Percentiles rank a stretch among this genome's conserved stretches.
Conservation (phyloP, 495 filamentous ascomycete species). For the Xylaria curta region DNA sequence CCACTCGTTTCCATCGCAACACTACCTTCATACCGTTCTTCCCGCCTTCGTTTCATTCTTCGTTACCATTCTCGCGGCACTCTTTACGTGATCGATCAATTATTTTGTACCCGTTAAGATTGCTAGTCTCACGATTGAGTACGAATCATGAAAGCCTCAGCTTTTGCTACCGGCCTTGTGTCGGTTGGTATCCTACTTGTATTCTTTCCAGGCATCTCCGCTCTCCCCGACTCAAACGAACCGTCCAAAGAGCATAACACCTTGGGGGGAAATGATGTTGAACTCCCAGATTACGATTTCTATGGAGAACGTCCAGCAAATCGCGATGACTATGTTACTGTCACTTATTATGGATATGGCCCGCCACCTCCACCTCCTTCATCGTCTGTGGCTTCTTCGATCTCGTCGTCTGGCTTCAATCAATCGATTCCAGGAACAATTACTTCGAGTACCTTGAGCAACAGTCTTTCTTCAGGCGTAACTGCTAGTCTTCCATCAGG, state of each 20-base stretch:
- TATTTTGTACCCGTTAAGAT: background rate
- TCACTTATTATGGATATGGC: slow-evolving; percentile 51
- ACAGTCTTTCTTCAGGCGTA: background rate
- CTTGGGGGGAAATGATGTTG: slow-evolving; percentile 22
- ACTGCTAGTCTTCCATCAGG: slow-evolving; percentile 4
- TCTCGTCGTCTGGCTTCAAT: slow-evolving; percentile 15
- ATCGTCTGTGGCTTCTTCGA: slow-evolving; percentile 32
- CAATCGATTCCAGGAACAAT: slow-evolving; percentile 1
- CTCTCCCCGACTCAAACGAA: slow-evolving; percentile 38
- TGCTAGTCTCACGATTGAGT: background rate
- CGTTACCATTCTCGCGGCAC: background rate
- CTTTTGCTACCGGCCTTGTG: slow-evolving; percentile 42
- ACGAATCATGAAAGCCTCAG: slow-evolving; percentile 47
- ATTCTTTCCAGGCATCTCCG: slow-evolving; percentile 36
- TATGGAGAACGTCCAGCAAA: slow-evolving; percentile 35
- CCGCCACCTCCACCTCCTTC: slow-evolving; percentile 43
- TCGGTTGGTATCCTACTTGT: slow-evolving; percentile 44
- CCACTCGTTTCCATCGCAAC: slow-evolving; percentile 1
- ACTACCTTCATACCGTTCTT: background rate
- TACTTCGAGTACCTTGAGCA: background rate
- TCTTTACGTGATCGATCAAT: background rate
- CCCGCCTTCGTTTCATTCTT: background rate
- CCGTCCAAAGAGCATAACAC: slow-evolving; percentile 33
- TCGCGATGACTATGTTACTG: slow-evolving; percentile 45
- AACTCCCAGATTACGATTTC: slow-evolving; percentile 35